These are phyloP conservation scores for Entelexis paramagnoliae DNA, from an alignment of 1,139 yeast genomes.

Conservation along the genomic window DNA sequence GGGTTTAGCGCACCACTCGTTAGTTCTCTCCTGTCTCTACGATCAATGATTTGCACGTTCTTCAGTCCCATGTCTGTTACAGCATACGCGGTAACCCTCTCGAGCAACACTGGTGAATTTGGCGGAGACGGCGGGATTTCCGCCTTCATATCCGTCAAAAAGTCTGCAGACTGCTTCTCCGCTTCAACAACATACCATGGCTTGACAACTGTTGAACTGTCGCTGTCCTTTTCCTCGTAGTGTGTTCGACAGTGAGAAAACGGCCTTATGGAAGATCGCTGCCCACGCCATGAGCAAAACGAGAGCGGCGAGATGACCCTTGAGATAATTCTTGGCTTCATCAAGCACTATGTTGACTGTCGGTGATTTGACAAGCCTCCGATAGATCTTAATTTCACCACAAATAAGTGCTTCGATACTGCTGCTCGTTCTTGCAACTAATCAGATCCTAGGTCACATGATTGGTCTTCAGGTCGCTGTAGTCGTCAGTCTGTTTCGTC, in stretches of 20 bases:
- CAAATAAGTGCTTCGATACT: no score
- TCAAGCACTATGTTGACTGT: no score
- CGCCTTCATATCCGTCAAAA: not conserved
- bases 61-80: constrained; percentile 55
- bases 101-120: constrained; percentile 44
- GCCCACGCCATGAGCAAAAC: no score
- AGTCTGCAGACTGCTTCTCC: not conserved
- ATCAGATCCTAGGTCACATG: no score
- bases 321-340: no score
- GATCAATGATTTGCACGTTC: constrained; percentile 43
- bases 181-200: constrained; percentile 24
- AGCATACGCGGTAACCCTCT: constrained; percentile 39
- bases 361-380: no score
- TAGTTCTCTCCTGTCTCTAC: not conserved
- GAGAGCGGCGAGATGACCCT: no score
- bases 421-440: no score
- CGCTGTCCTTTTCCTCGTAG: not conserved
- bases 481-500: no score
- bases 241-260: not conserved
- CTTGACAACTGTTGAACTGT: not conserved
- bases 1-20: constrained; percentile 33
- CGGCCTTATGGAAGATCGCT: not conserved
- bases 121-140: constrained; percentile 46
- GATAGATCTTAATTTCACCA: no score
- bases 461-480: no score